Evolutionary conservation across 306 rosid genomes (phyloP), one percentile per base, ranked within the genome.

Genomic region (Vigna angularis): DNA sequence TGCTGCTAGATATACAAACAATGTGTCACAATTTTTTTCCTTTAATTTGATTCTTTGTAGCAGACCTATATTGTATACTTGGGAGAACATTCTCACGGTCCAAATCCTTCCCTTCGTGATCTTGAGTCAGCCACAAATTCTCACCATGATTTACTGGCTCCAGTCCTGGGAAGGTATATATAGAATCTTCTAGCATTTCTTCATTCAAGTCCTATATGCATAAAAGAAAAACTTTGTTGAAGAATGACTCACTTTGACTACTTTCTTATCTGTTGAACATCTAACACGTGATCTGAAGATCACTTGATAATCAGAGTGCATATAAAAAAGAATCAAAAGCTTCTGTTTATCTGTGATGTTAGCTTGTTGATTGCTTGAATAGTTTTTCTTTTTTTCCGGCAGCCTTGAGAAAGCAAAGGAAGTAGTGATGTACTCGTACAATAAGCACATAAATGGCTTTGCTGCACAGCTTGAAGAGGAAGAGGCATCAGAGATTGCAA

Each of bases 401-500:
- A 84, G 87, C 53, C 64, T 20, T 20, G 70, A 57, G 58, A 72
- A 64, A 8, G 87, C 85, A 48, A 64, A 80, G 70, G 80, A 84
- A 80, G 66, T 64, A 30, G 34, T 80, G 1, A 26, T 84, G 51
- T 91, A 93, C 83, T 89, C 95, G 0, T 93, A 93, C 56, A 91
- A 66, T 24, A 83, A 75, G 65, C 51, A 81, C 17, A 89, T 93
- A 7, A 93, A 93, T 78, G 98, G 98, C 6, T 93, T 93, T 62
- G 98, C 98, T 24, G 98, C 97, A n/a, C n/a, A 73, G 3, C 89
- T 93, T 48, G 90, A 88, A 10, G 90, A 90, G 11, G 79, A 85
- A 57, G 88, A 91, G 57, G 97, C 89, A 1, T 55, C 63, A 11
- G 76, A 28, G 69, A 77, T 93, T 71, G 85, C 81, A 65, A 87